Conservation (phyloP, 805 yeast genomes). For the Metschnikowia gruessii region DNA sequence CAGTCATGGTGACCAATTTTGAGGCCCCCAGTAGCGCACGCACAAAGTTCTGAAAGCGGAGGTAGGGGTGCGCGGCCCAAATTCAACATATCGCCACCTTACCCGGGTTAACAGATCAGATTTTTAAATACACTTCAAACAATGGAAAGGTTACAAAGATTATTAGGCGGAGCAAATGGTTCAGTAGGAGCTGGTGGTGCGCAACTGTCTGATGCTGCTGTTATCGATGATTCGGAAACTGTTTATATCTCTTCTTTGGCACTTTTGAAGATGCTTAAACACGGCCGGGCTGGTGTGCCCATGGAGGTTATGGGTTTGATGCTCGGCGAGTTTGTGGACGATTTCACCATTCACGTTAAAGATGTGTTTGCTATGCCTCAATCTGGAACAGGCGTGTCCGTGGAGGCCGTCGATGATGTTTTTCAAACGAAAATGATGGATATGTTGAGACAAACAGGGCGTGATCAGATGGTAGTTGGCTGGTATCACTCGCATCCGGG, state of each 20-base stretch:
- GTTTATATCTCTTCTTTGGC: slow-evolving; percentile 96
- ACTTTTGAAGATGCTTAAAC: slow-evolving; percentile 91
- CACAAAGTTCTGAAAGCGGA: background rate
- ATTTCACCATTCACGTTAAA: slow-evolving; percentile 92
- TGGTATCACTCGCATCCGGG: slow-evolving; percentile 99
- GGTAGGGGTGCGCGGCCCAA: slow-evolving; percentile 6
- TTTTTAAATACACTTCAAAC: background rate
- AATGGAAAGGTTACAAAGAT: slow-evolving; percentile 51
- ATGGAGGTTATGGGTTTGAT: slow-evolving; percentile 91
- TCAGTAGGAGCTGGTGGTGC: slow-evolving; percentile 42
- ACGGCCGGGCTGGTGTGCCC: slow-evolving; percentile 89
- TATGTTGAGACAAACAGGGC: slow-evolving; percentile 97
- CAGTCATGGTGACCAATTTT: too few relatives aligned
- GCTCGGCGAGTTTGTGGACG: slow-evolving; percentile 98
- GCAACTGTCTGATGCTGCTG: slow-evolving; percentile 63
- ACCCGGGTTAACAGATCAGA: background rate
- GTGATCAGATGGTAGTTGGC: slow-evolving; percentile 98
- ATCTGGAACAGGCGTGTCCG: slow-evolving; percentile 96
- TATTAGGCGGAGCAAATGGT: slow-evolving; percentile 45
- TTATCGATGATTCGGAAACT: slow-evolving; percentile 93
- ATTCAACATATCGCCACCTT: slow-evolving; percentile 1
- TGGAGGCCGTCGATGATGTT: slow-evolving; percentile 98
- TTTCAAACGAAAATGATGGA: slow-evolving; percentile 99
- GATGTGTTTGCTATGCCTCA: slow-evolving; percentile 99
- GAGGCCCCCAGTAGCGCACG: background rate